Percentiles rank a stretch among this genome's conserved stretches.
Conservation (phyloP, 2,329 filamentous ascomycete genomes). For the Stenocarpella maydis region DNA sequence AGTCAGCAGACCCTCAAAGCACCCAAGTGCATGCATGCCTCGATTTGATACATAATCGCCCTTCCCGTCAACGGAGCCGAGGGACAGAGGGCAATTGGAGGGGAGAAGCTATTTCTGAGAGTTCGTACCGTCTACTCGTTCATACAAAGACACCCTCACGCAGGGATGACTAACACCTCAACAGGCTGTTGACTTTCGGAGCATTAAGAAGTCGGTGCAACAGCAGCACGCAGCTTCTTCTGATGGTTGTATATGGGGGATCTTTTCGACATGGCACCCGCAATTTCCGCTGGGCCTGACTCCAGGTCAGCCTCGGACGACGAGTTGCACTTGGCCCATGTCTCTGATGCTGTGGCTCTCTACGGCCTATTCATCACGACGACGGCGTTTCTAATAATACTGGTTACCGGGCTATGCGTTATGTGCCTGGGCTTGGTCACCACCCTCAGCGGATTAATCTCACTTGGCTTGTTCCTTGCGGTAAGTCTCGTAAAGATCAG, state of each 20-base stretch:
- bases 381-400: not conserved
- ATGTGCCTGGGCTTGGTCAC: constrained; percentile 7
- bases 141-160: not conserved
- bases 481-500: not conserved
- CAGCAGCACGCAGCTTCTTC: not conserved
- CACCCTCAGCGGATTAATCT: not conserved
- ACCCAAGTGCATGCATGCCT: constrained; percentile 1
- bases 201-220: not conserved
- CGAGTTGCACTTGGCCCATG: constrained; percentile 16
- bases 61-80: not conserved
- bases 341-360: constrained; percentile 8
- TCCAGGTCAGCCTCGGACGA: not conserved
- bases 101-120: not conserved
- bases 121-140: not conserved
- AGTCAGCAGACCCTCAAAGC: not conserved
- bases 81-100: not conserved
- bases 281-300: not conserved
- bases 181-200: not conserved
- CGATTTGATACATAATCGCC: not conserved
- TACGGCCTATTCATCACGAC: constrained; percentile 14
- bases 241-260: not conserved
- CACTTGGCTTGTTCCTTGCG: constrained; percentile 7
- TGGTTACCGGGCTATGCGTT: not conserved
- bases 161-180: not conserved
- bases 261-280: constrained; percentile 1